Evolutionary conservation across 2,329 filamentous ascomycete species (phyloP).

Genomic region (Niveomyces coronatus): DNA sequence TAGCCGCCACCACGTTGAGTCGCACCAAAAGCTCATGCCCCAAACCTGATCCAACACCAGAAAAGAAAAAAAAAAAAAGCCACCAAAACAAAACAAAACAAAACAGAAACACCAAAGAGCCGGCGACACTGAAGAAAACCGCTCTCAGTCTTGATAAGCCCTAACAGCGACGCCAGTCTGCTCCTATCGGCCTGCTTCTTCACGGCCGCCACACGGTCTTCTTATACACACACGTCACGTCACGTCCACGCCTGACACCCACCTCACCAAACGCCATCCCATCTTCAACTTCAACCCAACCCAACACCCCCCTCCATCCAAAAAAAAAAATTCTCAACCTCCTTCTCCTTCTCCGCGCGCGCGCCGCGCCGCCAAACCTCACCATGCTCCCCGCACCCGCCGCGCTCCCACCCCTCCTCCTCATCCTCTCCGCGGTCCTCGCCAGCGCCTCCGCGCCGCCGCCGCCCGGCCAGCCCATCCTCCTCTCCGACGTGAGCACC

Average conservation of each 20-base stretch:
- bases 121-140: no score
- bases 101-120: no score
- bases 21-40: no score
- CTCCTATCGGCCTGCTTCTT: no score
- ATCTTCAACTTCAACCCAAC: neutral
- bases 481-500: conserved; percentile 55
- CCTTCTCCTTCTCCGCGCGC: neutral
- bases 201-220: no score
- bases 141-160: no score
- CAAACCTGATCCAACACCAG: no score
- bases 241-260: neutral
- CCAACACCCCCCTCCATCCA: neutral
- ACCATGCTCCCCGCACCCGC: conserved; percentile 20
- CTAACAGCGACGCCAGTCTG: no score
- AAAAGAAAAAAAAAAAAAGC: no score
- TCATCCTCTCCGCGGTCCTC: conserved; percentile 17
- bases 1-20: no score
- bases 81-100: no score
- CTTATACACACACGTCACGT: no score
- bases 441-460: conserved; percentile 14
- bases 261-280: neutral
- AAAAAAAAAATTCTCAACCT: neutral
- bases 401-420: conserved; percentile 14
- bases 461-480: conserved; percentile 40
- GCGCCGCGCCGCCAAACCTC: neutral